Percentiles rank a stretch among this genome's conserved stretches.
phyloP scores from a whole-genome alignment of 2,329 filamentous ascomycete species.

The Colletotrichum godetiae region DNA sequence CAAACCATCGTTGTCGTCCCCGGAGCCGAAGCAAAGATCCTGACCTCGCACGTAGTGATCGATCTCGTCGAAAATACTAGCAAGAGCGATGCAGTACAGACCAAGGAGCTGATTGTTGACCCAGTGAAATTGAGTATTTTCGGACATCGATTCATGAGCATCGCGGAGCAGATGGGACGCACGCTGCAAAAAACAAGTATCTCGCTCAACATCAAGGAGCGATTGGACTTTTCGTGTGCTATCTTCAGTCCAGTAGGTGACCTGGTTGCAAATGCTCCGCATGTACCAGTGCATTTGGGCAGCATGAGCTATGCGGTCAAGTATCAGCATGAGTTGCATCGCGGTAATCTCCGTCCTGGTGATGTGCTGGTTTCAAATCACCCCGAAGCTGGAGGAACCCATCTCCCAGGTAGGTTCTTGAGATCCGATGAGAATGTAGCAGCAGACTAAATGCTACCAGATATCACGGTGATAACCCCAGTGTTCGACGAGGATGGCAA shows the following conservation, averaged over 20 bases:
- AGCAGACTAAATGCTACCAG: too few species aligned
- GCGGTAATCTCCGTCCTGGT: constrained; percentile 78
- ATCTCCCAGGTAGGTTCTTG: constrained; percentile 67
- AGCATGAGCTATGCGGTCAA: constrained; percentile 86
- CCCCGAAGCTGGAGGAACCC: constrained; percentile 84
- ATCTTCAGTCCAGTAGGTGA: constrained; percentile 81
- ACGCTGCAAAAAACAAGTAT: constrained; percentile 66
- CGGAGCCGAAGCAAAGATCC: too few species aligned
- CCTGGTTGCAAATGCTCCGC: constrained; percentile 81
- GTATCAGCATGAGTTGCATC: constrained; percentile 83
- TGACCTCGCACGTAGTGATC: too few species aligned
- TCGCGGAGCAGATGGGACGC: constrained; percentile 60
- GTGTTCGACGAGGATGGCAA: constrained; percentile 71
- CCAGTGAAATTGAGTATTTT: background rate
- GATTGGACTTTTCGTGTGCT: constrained; percentile 74
- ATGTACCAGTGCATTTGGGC: constrained; percentile 82
- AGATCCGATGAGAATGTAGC: too few species aligned
- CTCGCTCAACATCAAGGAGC: constrained; percentile 53
- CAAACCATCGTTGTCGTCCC: too few species aligned
- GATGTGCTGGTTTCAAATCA: constrained; percentile 88
- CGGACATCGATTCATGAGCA: background rate
- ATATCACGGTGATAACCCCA: constrained; percentile 83
- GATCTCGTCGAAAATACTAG: too few species aligned
- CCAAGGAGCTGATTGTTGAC: background rate
- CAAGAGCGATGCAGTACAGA: background rate